Evolutionary conservation across 257 asterid genomes (phyloP), one percentile per base, ranked within the genome.

Genomic region (Salvia miltiorrhiza): DNA sequence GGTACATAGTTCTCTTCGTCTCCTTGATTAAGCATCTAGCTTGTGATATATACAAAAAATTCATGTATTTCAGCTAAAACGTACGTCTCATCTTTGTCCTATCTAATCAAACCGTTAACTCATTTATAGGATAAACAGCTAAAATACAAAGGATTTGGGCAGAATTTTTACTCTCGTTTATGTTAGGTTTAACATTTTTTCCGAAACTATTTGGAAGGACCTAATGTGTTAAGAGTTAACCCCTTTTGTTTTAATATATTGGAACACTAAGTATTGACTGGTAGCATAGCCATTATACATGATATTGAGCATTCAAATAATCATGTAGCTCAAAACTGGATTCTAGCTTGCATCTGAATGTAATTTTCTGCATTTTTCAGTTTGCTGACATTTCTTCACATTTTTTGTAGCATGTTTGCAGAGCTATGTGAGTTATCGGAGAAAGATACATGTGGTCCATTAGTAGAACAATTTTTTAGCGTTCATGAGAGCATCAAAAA

Each of bases 401-500:
- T 43, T 23, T 33, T 44, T 28, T 70, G 62, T 70, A 90, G 97
- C 75, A 63, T 74, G 81, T 93, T 87, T 82, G 84, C 92, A 60
- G 92, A 88, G 78, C 72, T 93, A 56, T 80, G 95, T 2, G 87
- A 84, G 63, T 70, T 73, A 19, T 84, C 92, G 4, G 74, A 72
- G 65, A 82, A 77, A 75, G 81, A 82, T 52, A 49, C 83, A 72
- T 70, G 86, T 3, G 89, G 92, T 17, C 66, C 83, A 63, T 69
- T 84, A 50, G 87, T 90, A 7, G 96, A 88, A 69, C 84, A 77
- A 33, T 93, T 82, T 76, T 59, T 93, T 77, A 82, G 77, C 81
- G 77, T 87, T 50, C 80, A 90, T 26, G 82, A 77, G 57, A 80
- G 77, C 67, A 83, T 86, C 82, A 81, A 74, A 71, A 86, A 77